Evolutionary conservation across 2,329 filamentous ascomycete species (phyloP).

Genomic region (Colletotrichum siamense): DNA sequence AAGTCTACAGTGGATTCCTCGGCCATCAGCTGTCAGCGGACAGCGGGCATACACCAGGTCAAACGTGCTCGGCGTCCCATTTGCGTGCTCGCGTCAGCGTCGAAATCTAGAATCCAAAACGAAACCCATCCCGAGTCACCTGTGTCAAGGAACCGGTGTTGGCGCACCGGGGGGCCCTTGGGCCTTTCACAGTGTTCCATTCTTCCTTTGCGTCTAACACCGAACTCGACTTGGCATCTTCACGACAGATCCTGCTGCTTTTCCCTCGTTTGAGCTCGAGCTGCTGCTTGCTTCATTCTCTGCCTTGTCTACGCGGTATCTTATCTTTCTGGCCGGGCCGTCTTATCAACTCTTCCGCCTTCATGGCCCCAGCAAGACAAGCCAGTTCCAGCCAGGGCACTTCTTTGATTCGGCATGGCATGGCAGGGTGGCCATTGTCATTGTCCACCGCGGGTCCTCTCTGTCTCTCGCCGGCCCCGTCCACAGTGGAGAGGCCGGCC

Average conservation of each 20-base stretch:
- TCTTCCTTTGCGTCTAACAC: neutral
- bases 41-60: neutral
- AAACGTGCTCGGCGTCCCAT: slow-evolving; percentile 20
- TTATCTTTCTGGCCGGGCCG: neutral
- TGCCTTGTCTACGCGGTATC: neutral
- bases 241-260: neutral
- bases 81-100: slow-evolving; percentile 19
- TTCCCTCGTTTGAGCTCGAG: neutral
- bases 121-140: slow-evolving; percentile 22
- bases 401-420: neutral
- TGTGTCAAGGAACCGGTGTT: slow-evolving; percentile 7
- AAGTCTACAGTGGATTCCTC: slow-evolving; percentile 9
- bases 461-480: neutral
- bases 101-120: slow-evolving; percentile 23
- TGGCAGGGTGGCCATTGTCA: neutral
- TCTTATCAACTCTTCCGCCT: neutral
- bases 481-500: slow-evolving; percentile 2
- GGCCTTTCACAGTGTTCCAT: neutral
- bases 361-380: neutral
- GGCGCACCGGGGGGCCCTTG: neutral
- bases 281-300: neutral
- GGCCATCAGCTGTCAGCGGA: slow-evolving; percentile 11
- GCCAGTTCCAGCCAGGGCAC: neutral
- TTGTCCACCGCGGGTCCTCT: neutral
- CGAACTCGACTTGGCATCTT: neutral